Evolutionary conservation across 1,284 basidiomycete species (phyloP), one percentile per base, ranked within the genome.

Genomic region (Ustilago xerochloae): DNA sequence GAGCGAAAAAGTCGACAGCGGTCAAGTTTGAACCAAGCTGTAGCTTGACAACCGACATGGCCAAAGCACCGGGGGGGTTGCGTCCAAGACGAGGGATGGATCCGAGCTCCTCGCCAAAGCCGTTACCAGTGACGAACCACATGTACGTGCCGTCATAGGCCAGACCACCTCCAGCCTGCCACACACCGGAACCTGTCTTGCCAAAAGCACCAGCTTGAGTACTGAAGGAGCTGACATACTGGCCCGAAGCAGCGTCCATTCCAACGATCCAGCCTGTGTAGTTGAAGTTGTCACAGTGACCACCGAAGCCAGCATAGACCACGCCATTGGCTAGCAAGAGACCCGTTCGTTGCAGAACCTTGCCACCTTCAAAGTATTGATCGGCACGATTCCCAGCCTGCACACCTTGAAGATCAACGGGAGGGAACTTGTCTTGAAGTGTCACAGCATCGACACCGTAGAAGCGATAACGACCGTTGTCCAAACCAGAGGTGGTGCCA

Each of bases 201-300:
- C 35, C 35, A n/a, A 16, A 36, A 7, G 6, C 6, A 36, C 35
- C 35, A 4, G 35, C 6, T 36, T 36, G 6, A 16, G 6, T 36
- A 6, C 6, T 36, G 6, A 6, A 36, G 5, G 35, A 6, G 12
- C 6, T 54, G 54, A 64, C 63, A 12, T 29, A 46, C 28, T 33
- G 24, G 2, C 62, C 62, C 8, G 49, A 30, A 3, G 16, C 24
- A 26, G 62, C 63, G 43, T 64, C 63, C 63, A 64, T 64, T 8
- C 62, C 62, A 26, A 64, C 49, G 32, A 64, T 56, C 62, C 62
- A 64, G 15, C 62, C 62, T 15, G 62, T 64, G 55, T 64, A 64
- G 48, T 64, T 64, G 54, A 64, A 64, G 55, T 64, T 64, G 48
- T 64, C 62, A 29, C 62, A 64, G 43, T 64, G 62, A 18, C 54